phyloP scores from a whole-genome alignment of 495 filamentous ascomycete species.

The Oidiodendron maius region DNA sequence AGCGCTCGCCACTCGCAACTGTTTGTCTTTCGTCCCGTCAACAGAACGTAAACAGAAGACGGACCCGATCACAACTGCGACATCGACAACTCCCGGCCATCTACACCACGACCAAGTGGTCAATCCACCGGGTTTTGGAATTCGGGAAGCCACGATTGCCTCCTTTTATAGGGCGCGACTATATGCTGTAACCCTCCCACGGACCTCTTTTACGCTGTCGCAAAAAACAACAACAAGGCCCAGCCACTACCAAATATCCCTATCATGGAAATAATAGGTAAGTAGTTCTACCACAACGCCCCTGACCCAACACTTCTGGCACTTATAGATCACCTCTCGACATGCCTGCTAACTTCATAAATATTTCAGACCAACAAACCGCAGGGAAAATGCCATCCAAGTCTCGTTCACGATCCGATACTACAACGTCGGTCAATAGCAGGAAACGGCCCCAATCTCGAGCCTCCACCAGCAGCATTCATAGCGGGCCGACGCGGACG shows the following conservation, averaged over 20 bases:
- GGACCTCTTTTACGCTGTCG: background rate
- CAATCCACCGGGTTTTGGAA: background rate
- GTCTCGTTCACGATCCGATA: conserved; percentile 50
- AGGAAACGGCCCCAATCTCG: conserved; percentile 67
- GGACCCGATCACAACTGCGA: background rate
- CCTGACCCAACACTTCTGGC: background rate
- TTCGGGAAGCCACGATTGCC: background rate
- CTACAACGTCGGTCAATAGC: conserved; percentile 47
- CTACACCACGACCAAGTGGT: background rate
- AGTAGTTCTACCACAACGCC: background rate
- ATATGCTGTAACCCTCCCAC: background rate
- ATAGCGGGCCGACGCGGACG: conserved; percentile 62
- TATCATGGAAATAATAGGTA: conserved; percentile 14
- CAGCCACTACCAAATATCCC: conserved; percentile 9
- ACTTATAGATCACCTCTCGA: background rate
- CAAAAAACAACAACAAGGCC: conserved; percentile 16
- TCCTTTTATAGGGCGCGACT: conserved; percentile 3
- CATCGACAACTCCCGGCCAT: background rate
- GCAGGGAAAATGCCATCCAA: conserved; percentile 14
- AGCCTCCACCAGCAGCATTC: conserved; percentile 80
- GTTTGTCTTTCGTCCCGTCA: background rate
- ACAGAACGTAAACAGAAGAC: conserved; percentile 1
- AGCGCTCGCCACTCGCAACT: background rate
- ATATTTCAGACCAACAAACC: conserved; percentile 14
- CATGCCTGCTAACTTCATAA: conserved; percentile 14